phyloP scores from a whole-genome alignment of 208 protist genomes.

The Entamoeba moshkovskii region DNA sequence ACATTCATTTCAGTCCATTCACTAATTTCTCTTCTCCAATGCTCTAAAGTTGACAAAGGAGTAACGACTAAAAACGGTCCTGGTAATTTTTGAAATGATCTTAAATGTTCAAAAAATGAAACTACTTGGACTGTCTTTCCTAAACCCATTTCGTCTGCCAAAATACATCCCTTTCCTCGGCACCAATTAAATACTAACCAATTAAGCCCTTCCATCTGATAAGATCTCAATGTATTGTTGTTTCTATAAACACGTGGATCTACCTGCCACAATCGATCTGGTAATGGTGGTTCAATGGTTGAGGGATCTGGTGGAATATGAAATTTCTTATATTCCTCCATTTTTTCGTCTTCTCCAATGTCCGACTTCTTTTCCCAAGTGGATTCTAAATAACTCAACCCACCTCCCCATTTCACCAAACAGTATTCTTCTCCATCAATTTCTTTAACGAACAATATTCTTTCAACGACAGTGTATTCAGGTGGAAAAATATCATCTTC shows the following conservation, averaged over 20 bases:
- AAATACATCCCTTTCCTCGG: background rate
- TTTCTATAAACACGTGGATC: background rate
- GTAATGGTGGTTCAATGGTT: background rate
- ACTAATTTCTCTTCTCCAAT: slow-evolving; percentile 31
- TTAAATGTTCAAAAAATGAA: slow-evolving; percentile 17
- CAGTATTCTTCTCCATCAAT: background rate
- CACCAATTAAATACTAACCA: background rate
- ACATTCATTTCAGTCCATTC: slow-evolving; percentile 16
- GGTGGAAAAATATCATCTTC: background rate
- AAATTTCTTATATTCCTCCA: background rate
- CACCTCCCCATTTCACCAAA: background rate
- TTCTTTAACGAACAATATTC: background rate
- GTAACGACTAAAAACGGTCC: slow-evolving; percentile 36
- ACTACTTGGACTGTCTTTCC: slow-evolving; percentile 36
- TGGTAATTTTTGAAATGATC: background rate
- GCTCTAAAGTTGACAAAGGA: slow-evolving; percentile 22
- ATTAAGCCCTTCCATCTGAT: slow-evolving; percentile 7
- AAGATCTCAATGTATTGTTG: background rate
- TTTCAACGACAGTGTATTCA: background rate
- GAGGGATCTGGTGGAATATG: background rate
- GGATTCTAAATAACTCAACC: background rate
- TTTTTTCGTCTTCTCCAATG: background rate
- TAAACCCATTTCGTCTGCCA: slow-evolving; percentile 17
- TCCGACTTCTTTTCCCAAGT: background rate
- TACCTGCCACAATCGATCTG: background rate